These are phyloP conservation scores for Neostapfia colusana DNA, from an alignment of 176 grass and related monocot species.

Conservation along the genomic window DNA sequence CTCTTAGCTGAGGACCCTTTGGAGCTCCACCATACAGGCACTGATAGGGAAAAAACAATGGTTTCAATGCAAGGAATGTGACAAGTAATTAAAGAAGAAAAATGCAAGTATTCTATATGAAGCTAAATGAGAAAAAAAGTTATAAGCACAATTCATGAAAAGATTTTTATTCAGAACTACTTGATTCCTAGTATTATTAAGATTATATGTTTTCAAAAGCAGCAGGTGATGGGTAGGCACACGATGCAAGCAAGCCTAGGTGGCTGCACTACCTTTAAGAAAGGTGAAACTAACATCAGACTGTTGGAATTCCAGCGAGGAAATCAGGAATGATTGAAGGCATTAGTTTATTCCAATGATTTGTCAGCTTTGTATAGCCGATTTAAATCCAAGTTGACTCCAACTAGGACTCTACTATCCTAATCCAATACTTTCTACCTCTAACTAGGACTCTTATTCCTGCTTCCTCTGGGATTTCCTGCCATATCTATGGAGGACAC, in stretches of 20 bases:
- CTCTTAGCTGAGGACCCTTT: conserved; percentile 89
- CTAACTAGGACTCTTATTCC: too few species aligned
- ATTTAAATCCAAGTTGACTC: too few species aligned
- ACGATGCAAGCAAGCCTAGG: neutral
- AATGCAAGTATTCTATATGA: conserved; percentile 13
- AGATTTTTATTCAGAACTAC: neutral
- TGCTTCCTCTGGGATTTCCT: too few species aligned
- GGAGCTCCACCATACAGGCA: conserved; percentile 95
- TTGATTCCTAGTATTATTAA: neutral
- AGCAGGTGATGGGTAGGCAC: neutral
- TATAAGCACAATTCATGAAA: conserved; percentile 2
- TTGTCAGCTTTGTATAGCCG: too few species aligned
- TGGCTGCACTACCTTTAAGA: neutral
- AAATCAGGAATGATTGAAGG: too few species aligned
- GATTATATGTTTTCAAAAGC: neutral
- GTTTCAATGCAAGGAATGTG: conserved; percentile 8
- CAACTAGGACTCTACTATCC: too few species aligned
- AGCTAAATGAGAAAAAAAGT: neutral
- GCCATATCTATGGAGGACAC: too few species aligned
- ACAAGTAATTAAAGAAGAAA: conserved; percentile 18
- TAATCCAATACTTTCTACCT: too few species aligned
- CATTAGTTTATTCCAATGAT: too few species aligned
- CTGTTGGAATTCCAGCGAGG: too few species aligned
- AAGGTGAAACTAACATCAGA: neutral
- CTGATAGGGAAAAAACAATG: conserved; percentile 35